Base-by-base conservation (phyloP, 2,329 filamentous ascomycete species). In the Trichoderma gracile region DNA sequence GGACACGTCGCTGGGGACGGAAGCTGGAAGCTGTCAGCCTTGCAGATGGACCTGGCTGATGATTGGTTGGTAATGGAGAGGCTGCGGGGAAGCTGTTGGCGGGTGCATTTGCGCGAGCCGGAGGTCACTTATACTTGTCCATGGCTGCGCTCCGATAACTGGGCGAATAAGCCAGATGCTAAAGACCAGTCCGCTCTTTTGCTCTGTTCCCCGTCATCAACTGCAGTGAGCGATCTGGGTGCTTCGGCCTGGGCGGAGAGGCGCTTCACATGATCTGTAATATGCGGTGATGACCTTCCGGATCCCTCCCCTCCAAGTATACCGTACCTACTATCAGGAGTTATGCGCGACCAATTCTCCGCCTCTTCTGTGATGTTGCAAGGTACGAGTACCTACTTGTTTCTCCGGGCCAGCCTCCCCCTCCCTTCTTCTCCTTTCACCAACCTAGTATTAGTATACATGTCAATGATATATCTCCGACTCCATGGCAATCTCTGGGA, bases 1-100 rank as follows among this genome's bases (percentile, higher is more conserved):
- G 62, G 62, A 59, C 62, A 64, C 62, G 62, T 64, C 62, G 54
- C 62, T 64, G 49, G 40, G 58, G 55, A 49, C 40, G 25, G 19
- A 15, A 30, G 27, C 33, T 33, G 40, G 55, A 40, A 43, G 23
- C 19, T 15, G 46, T 58, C 62, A 64, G 62, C 62, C 62, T 64
- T 64, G 62, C 62, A 58, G 55, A 8, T 14, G 17, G 15, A 12
- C 7, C 2, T 5, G 1, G 30, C 25, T 12, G 19, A 3, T 62
- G 9, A 62, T 62, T 62, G 59, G 59, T 3, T 2, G 27, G 21
- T 21, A 12, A 12, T n/a, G 7, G 27, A 43, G 27, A 64, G 62
- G 59, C 59, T 62, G 14, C 49, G 14, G n/a, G 5, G 33, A 3
- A n/a, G 21, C 2, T 47, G 42, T 42, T 42, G 33, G 15, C 33